phyloP scores from a whole-genome alignment of 1,284 basidiomycete species.

The Marasmius oreades region DNA sequence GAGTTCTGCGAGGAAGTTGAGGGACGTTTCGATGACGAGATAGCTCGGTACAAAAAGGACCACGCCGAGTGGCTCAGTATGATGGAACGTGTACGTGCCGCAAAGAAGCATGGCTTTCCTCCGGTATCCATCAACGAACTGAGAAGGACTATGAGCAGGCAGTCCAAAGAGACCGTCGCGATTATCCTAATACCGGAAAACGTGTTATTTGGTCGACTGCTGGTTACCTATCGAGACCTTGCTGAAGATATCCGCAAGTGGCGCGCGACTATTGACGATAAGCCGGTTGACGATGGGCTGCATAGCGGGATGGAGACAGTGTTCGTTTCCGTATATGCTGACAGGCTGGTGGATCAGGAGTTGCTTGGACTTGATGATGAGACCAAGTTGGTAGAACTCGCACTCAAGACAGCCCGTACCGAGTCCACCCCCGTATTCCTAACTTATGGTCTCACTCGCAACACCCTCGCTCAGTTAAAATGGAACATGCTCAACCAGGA shows the following conservation, averaged over 20 bases:
- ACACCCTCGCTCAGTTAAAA: slow-evolving; percentile 1
- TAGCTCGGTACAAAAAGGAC: not conserved
- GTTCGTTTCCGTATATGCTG: not conserved
- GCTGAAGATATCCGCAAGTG: slow-evolving; percentile 10
- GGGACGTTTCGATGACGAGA: no score
- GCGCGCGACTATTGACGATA: not conserved
- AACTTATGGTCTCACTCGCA: slow-evolving; percentile 4
- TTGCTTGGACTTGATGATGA: not conserved
- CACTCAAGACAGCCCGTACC: not conserved
- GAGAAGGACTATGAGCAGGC: slow-evolving; percentile 7
- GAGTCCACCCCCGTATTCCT: slow-evolving; percentile 3
- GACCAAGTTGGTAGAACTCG: not conserved
- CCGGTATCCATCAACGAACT: not conserved
- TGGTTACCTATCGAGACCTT: slow-evolving; percentile 10
- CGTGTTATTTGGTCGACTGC: slow-evolving; percentile 3
- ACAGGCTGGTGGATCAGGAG: not conserved
- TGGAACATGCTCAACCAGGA: slow-evolving; percentile 9
- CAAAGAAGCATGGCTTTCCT: not conserved
- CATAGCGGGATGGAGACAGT: not conserved
- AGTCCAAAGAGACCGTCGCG: slow-evolving; percentile 5
- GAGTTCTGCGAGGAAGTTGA: no score
- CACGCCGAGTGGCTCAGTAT: not conserved
- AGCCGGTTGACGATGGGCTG: not conserved
- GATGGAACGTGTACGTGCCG: not conserved
- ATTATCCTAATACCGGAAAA: slow-evolving; percentile 7